These are phyloP conservation scores for Tolypocladium capitatum DNA, from an alignment of 2,329 filamentous ascomycete genomes.

Conservation along the genomic window DNA sequence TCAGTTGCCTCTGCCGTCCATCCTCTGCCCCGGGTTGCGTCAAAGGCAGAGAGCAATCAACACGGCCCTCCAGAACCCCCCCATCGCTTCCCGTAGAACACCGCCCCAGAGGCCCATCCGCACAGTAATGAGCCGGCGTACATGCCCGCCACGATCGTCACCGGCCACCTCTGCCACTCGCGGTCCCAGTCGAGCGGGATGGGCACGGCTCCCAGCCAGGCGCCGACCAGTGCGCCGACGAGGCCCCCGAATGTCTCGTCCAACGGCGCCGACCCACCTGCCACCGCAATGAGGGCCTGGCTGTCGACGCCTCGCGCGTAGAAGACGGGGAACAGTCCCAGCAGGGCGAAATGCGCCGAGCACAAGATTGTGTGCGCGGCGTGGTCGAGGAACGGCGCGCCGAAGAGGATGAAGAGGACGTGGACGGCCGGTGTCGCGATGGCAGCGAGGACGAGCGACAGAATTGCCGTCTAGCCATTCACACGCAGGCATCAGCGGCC, in stretches of 20 bases:
- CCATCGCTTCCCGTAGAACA: constrained; percentile 25
- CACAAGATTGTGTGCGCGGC: constrained; percentile 64
- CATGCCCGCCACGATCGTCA: constrained; percentile 74
- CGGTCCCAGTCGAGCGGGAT: constrained; percentile 97
- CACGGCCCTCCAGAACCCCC: no score
- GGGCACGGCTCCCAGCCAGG: constrained; percentile 87
- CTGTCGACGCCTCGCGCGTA: constrained; percentile 74
- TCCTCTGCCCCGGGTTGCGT: no score
- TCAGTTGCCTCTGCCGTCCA: no score
- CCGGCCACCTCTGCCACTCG: constrained; percentile 98
- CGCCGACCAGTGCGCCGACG: constrained; percentile 65
- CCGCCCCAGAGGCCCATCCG: constrained; percentile 43
- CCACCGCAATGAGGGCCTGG: constrained; percentile 55
- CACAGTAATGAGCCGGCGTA: constrained; percentile 69
- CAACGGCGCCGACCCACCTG: constrained; percentile 54
- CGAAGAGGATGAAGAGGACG: constrained; percentile 68
- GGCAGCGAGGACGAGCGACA: constrained; percentile 46
- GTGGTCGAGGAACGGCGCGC: constrained; percentile 79
- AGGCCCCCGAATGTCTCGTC: constrained; percentile 77
- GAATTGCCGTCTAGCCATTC: constrained; percentile 25
- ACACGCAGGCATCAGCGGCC: not conserved
- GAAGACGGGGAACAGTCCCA: constrained; percentile 67
- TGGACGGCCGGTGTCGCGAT: constrained; percentile 54
- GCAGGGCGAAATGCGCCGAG: constrained; percentile 67
- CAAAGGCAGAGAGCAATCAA: no score